These are phyloP conservation scores for Zelopaecilomyces penicillatus DNA, from an alignment of 2,329 filamentous ascomycete species.

Conservation along the genomic window DNA sequence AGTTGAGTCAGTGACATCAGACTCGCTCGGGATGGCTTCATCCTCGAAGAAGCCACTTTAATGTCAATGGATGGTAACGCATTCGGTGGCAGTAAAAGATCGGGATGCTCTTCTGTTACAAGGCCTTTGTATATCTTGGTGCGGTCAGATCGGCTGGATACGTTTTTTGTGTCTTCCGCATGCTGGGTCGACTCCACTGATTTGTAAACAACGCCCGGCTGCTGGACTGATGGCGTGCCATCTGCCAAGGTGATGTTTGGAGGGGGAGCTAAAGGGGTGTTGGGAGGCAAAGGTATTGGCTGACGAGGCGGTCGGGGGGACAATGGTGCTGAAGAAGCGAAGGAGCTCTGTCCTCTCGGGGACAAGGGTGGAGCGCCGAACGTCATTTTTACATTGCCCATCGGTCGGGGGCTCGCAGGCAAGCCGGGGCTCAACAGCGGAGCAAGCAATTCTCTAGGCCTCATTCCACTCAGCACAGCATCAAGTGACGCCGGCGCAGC, in stretches of 20 bases:
- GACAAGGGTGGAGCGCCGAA: slow-evolving; percentile 61
- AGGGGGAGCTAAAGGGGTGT: slow-evolving; percentile 52
- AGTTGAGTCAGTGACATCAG: slow-evolving; percentile 69
- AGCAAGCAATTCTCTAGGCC: slow-evolving; percentile 25
- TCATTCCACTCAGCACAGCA: slow-evolving; percentile 38
- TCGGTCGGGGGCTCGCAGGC: slow-evolving; percentile 51
- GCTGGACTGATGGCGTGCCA: slow-evolving; percentile 2
- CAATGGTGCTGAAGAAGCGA: slow-evolving; percentile 44
- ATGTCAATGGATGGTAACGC: slow-evolving; percentile 79
- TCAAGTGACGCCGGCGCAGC: slow-evolving; percentile 42
- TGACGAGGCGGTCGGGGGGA: slow-evolving; percentile 68
- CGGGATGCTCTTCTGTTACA: slow-evolving; percentile 77
- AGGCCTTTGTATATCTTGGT: slow-evolving; percentile 65
- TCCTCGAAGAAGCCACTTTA: slow-evolving; percentile 84
- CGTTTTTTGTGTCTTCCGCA: slow-evolving; percentile 16
- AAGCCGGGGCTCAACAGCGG: slow-evolving; percentile 51
- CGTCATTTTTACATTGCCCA: slow-evolving; percentile 38
- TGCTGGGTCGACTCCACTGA: slow-evolving; percentile 26
- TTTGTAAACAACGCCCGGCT: slow-evolving; percentile 5
- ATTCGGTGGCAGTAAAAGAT: slow-evolving; percentile 77
- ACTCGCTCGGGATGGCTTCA: slow-evolving; percentile 84
- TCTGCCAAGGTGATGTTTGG: slow-evolving; percentile 9
- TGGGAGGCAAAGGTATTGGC: slow-evolving; percentile 62
- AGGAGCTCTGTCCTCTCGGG: slow-evolving; percentile 37
- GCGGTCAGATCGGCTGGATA: slow-evolving; percentile 32